A percentile compares a stretch with the other conserved stretches of the same genome.
These are phyloP conservation scores for Naematelia encephala DNA, from an alignment of 768 basidiomycete genomes.

Conservation along the genomic window DNA sequence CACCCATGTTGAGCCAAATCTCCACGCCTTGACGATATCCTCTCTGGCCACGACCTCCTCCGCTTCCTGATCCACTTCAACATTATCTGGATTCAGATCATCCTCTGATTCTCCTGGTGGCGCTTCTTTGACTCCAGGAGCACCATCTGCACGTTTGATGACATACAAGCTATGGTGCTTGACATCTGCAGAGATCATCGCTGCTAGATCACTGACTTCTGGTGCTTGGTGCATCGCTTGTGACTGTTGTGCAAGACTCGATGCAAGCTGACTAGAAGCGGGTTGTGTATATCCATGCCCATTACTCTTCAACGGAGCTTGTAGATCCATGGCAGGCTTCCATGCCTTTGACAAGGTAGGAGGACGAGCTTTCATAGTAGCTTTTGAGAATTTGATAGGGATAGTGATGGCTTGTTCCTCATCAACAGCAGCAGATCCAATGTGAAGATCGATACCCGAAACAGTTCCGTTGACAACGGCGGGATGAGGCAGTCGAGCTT, in stretches of 20 bases:
- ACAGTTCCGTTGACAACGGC: constrained; percentile 67
- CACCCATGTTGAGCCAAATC: constrained; percentile 60
- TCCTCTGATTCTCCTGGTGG: constrained; percentile 19
- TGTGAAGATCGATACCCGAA: constrained; percentile 62
- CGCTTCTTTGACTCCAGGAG: constrained; percentile 7
- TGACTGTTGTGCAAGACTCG: constrained; percentile 22
- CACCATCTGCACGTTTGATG: constrained; percentile 17
- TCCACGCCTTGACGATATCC: constrained; percentile 49
- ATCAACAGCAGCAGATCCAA: constrained; percentile 70
- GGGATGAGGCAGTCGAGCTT: constrained; percentile 51
- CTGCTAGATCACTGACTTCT: constrained; percentile 22
- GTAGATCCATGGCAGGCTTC: constrained; percentile 45
- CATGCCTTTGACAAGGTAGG: constrained; percentile 70
- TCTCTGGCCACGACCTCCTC: constrained; percentile 49
- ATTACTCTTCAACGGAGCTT: constrained; percentile 25
- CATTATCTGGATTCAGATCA: constrained; percentile 51
- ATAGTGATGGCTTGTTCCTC: constrained; percentile 73
- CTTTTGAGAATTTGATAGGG: constrained; percentile 71
- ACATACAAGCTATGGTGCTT: constrained; percentile 37
- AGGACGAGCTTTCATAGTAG: constrained; percentile 66
- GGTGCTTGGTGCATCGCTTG: constrained; percentile 8
- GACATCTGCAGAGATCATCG: constrained; percentile 45
- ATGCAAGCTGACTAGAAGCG: constrained; percentile 23
- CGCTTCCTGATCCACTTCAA: constrained; percentile 29
- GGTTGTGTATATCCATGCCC: constrained; percentile 20